Evolutionary conservation across 1,284 basidiomycete species (phyloP), one percentile per base, ranked within the genome.

Genomic region (Pisolithus thermaeus): DNA sequence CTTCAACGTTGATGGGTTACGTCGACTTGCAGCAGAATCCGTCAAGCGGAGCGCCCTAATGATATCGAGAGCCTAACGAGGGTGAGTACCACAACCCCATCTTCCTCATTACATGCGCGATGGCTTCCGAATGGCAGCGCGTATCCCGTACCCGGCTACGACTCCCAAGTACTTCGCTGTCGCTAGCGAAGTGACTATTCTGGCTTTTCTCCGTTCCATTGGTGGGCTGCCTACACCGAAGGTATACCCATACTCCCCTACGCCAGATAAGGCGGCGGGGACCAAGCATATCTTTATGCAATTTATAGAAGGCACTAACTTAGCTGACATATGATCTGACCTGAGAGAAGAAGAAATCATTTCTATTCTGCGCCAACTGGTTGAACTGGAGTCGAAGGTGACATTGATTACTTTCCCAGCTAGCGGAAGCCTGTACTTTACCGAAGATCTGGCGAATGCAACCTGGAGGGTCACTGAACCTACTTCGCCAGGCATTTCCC

Each of bases 251-350:
- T 80, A 80, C 68, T 77, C 77, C 5, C 68, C 74, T 64, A 22
- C 55, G 51, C 54, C 73, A 60, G 67, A 80, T 67, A 79, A 80
- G 61, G 70, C 61, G 3, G 77, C 76, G n/a, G 55, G 64, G 61
- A 79, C 76, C 0, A 72, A 76, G 62, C 79, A 78, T 56, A 76
- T 79, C 41, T 73, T 80, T 49, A 79, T 79, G 77, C 71, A 79
- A 52, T 77, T 71, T 54, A 50, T 79, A 0, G 41, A 54, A 63
- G 76, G 76, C 49, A 69, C 67, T 0, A 73, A 70, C 9, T 58
- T 79, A 7, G 73, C 64, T 62, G 70, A 79, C 52, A 50, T 78
- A 44, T 80, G 75, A 74, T 11, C 11, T 8, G 28, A 11, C 3
- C 63, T 78, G 9, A 60, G 56, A 60, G 73, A 74, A 61, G 2